Base-by-base conservation (phyloP, 2,329 filamentous ascomycete species). In the Nemania sp. region DNA sequence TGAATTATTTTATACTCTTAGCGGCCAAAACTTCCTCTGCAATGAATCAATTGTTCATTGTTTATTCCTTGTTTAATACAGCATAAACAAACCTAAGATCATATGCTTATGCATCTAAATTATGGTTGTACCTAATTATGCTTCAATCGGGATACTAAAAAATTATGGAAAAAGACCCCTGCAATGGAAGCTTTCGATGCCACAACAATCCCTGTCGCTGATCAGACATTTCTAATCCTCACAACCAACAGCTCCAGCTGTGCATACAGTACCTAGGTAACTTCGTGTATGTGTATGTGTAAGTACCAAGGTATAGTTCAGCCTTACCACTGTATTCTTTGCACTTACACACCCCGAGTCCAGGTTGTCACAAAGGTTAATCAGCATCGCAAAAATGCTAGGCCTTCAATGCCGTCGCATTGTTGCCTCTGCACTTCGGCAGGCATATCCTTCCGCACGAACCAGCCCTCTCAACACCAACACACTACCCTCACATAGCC, bases 401-500 rank as follows among this genome's bases (percentile, higher is more conserved):
- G 72, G 73, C 66, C 52, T 68, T 43, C 70, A 64, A 38, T 75
- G 72, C 55, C 68, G 70, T 60, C 72, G 72, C 65, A 64, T 72
- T n/a, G 67, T 66, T 49, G 63, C 69, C 54, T 66, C 71, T 56
- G 62, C 64, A n/a, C 43, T 70, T 27, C 68, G 62, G 43, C 73
- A 62, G 63, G 59, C 60, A 43, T 61, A 62, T 47, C n/a, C 66
- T 18, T 59, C 69, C 29, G 51, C 70, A 55, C 70, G 53, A 57
- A 43, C 55, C 20, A 60, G 59, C 41, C 68, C 59, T 35, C 29
- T 64, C 32, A 56, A 53, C 47, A 35, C 64, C 32, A 56, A 53
- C 47, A 56, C 32, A 41, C 45, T 52, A 7, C n/a, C 58, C 5
- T 55, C 64, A 35, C 49, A 53, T n/a, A 29, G 54, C 20, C 70